Evolutionary conservation across 192 early-diverging fungal species (phyloP), one percentile per base, ranked within the genome.

Genomic region (Backusella liffmaniae): DNA sequence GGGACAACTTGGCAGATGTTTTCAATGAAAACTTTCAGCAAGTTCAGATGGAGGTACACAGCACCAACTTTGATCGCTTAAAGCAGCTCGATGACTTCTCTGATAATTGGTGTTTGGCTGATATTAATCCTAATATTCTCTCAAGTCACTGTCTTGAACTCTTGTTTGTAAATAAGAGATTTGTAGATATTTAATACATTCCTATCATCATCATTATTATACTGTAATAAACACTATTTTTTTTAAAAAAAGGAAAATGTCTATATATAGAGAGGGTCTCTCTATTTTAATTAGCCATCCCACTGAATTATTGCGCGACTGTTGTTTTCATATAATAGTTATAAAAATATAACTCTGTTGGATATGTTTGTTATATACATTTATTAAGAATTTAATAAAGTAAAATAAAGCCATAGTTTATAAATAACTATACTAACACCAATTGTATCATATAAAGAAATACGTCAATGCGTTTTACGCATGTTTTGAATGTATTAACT

Each of bases 151-250:
- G 56, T 62, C 56, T 62, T 62, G 56, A 62, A 29, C 56, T 62
- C 56, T 62, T 62, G 23, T 62, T 62, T 23, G 56, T 62, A 29
- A 62, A 62, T 62, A 62, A 62, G 56, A 62, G 56, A 62, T 62
- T 62, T 13, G 56, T 29, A 29, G 26, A 62, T 12, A 23, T 62
- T 62, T 62, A 62, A 62, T 62, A 44, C 42, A 44, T 44, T 44
- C 42, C 4, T 44, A 44, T 49, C 5, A 44, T 44, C 13, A 49
- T n/a, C n/a, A 18, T 49, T 59, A 10, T 59, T 56, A 21, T 56
- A 0, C 18, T 59, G 56, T 59, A 59, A 59, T 23, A 59, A 59
- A 59, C 21, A 59, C 23, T 26, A 9, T 12, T 26, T 26, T 26
- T 59, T 59, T 44, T 12, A 15, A 44, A 44, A 16, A 5, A 41